phyloP scores from a whole-genome alignment of 2,329 filamentous ascomycete species.

The Penicillium sp. region DNA sequence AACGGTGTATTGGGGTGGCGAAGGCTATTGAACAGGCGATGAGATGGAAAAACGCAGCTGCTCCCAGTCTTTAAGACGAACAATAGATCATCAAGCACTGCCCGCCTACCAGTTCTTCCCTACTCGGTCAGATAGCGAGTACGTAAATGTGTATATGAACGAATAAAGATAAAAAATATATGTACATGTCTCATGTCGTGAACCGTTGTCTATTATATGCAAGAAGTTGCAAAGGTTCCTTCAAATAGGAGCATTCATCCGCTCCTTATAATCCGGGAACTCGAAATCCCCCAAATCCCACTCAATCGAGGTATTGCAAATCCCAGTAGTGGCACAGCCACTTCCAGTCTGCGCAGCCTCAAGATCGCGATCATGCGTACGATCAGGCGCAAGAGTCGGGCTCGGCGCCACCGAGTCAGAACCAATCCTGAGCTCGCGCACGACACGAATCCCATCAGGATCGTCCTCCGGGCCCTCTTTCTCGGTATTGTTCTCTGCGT shows the following conservation, averaged over 20 bases:
- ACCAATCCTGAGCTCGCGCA: conserved; percentile 25
- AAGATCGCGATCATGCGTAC: background rate
- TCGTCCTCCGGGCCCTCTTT: conserved; percentile 2
- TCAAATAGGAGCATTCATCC: conserved; percentile 22
- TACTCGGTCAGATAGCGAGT: too few relatives aligned
- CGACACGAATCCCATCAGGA: conserved; percentile 29
- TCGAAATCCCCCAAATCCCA: conserved; percentile 23
- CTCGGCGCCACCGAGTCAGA: conserved; percentile 16
- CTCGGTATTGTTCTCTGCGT: conserved; percentile 4
- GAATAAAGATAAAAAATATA: too few relatives aligned
- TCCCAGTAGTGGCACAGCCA: background rate
- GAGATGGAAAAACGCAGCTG: conserved; percentile 4
- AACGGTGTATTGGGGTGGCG: conserved; percentile 33
- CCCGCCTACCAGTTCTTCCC: too few relatives aligned
- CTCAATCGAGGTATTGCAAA: conserved; percentile 12
- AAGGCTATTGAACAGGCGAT: conserved; percentile 32
- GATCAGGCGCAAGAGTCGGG: background rate
- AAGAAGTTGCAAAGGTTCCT: background rate
- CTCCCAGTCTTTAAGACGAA: conserved; percentile 9
- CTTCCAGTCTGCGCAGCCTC: conserved; percentile 5
- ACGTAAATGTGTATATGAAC: too few relatives aligned
- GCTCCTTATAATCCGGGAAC: conserved; percentile 24
- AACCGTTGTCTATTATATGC: conserved; percentile 1
- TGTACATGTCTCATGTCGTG: background rate
- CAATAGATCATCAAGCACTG: too few relatives aligned